Evolutionary conservation across 306 rosid genomes (phyloP).

Genomic region (Sophora flavescens): DNA sequence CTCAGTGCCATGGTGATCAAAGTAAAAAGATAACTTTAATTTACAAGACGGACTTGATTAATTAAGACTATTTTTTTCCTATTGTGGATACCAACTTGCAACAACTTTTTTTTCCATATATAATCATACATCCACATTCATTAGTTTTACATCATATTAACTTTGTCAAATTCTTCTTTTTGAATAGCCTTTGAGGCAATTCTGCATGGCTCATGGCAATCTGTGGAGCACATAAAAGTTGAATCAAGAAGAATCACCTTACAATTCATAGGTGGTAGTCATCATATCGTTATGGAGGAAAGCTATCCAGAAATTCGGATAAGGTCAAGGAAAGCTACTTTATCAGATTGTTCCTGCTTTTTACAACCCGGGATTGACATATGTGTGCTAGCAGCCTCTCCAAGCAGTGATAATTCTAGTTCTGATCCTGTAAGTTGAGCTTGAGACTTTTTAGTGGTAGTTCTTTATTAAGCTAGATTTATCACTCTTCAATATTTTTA

Average conservation of each 20-base stretch:
- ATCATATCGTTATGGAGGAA: constrained; percentile 48
- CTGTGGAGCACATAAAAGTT: constrained; percentile 54
- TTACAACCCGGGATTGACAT: constrained; percentile 72
- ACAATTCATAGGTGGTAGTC: constrained; percentile 53
- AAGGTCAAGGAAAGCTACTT: constrained; percentile 64
- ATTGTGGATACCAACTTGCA: no score
- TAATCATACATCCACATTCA: no score
- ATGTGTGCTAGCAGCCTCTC: constrained; percentile 64
- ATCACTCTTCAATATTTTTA: no score
- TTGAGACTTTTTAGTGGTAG: no score
- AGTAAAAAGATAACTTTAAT: no score
- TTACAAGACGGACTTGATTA: no score
- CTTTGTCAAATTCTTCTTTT: neutral
- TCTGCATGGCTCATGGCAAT: constrained; percentile 67
- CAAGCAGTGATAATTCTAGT: no score
- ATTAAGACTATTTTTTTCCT: no score
- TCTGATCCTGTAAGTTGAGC: no score
- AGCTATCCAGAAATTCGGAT: constrained; percentile 57
- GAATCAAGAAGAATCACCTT: constrained; percentile 55
- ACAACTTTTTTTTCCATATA: no score
- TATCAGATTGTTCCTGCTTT: constrained; percentile 66
- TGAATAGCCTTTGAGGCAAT: constrained; percentile 70
- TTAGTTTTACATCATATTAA: neutral
- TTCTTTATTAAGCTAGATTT: no score
- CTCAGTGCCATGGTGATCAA: no score